Evolutionary conservation across 2,329 filamentous ascomycete genomes (phyloP).

Genomic region (Nemania sp.): DNA sequence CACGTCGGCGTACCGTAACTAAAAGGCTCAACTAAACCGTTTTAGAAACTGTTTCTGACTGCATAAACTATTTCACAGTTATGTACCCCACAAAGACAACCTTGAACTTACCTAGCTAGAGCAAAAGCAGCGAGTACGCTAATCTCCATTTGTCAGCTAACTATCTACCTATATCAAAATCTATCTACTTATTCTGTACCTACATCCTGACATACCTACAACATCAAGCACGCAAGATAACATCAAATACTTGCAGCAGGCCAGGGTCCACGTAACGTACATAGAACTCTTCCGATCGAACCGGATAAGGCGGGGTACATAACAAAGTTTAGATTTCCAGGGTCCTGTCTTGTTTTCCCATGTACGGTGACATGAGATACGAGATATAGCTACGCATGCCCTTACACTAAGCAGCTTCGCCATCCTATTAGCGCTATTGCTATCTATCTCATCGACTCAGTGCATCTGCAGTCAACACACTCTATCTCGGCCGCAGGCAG

Average conservation of each 20-base stretch:
- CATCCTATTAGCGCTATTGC: not conserved
- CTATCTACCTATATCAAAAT: too few relatives aligned
- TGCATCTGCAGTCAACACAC: not conserved
- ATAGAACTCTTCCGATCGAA: constrained; percentile 24
- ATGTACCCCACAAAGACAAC: too few relatives aligned
- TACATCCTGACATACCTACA: too few relatives aligned
- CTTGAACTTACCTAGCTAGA: too few relatives aligned
- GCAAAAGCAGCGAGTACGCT: too few relatives aligned
- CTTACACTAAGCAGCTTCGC: not conserved
- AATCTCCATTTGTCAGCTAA: too few relatives aligned
- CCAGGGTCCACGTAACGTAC: constrained; percentile 4
- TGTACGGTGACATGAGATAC: not conserved
- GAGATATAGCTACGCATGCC: not conserved
- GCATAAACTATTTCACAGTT: too few relatives aligned
- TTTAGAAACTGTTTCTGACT: too few relatives aligned
- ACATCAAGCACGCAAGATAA: not conserved
- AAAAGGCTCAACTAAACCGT: too few relatives aligned
- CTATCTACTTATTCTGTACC: too few relatives aligned
- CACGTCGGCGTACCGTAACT: too few relatives aligned
- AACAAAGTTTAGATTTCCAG: constrained; percentile 21
- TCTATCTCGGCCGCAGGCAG: not conserved
- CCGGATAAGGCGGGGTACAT: constrained; percentile 16
- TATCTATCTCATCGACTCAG: not conserved
- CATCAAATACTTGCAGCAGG: constrained; percentile 1
- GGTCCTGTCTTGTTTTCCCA: constrained; percentile 5